Base-by-base conservation (phyloP, 345 rosid genomes). In the Citrus mangshanensis region DNA sequence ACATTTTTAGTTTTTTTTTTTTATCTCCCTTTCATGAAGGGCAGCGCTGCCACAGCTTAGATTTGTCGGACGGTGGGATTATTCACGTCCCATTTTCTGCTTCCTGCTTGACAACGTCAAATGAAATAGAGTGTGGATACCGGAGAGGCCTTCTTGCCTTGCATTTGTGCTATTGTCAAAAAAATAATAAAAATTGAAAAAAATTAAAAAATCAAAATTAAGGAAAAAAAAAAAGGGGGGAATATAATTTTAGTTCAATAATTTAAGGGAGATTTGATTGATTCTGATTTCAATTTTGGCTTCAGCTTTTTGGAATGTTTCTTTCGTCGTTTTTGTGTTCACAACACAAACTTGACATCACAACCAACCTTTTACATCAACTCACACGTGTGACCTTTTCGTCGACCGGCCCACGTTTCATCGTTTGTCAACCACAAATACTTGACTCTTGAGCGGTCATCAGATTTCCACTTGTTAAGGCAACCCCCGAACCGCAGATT, bases 21-120 rank as follows among this genome's bases (percentile, higher is more conserved):
- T 37, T 7, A 1, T 5, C 37, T 35, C 37, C 1, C 8, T 49
- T 28, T 49, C 28, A 49, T 4, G 9, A 35, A 5, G n/a, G 4
- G 27, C 4, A 66, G 21, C 56, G 62, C 62, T 72, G 77, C 49
- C 75, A 72, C 84, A 72, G 84, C 84, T 55, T 74, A 54, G 69
- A 74, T 30, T 56, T 73, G 85, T 82, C 79, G 69, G 73, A 30
- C 18, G 78, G 81, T 74, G 51, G 84, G 81, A 62, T 70, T 63
- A 10, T 32, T 62, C 28, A 37, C 5, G 25, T 30, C 22, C 54
- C 51, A 4, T 75, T 51, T 12, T 71, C 42, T 4, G 24, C 19
- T 9, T 56, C 35, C 58, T 72, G 9, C 22, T 55, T 56, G 64
- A 30, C 64, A 9, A 16, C 18, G 28, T 8, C 56, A 22, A 22